These are phyloP conservation scores for Suillus alpinus DNA, from an alignment of 768 basidiomycete genomes.

Conservation along the genomic window DNA sequence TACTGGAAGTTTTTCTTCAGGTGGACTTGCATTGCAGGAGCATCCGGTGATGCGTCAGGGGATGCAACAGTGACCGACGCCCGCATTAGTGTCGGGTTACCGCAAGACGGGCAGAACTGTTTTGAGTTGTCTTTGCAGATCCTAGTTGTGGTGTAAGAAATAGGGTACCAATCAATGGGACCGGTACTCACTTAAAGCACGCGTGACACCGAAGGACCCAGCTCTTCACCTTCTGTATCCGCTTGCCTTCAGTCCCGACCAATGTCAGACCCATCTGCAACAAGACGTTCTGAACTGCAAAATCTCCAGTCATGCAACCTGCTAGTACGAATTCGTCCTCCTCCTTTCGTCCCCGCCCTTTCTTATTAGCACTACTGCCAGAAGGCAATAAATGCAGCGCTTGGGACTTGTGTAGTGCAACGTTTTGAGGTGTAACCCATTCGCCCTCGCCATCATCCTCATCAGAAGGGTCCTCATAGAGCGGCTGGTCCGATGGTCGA, in stretches of 20 bases:
- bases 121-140: conserved; percentile 94
- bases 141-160: conserved; percentile 39
- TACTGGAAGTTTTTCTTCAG: conserved; percentile 97
- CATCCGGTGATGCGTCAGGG: conserved; percentile 55
- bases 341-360: conserved; percentile 30
- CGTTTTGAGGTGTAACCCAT: conserved; percentile 95
- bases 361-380: conserved; percentile 27
- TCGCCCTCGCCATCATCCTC: conserved; percentile 86
- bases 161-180: background rate
- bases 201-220: conserved; percentile 98
- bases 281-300: conserved; percentile 97
- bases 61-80: conserved; percentile 85
- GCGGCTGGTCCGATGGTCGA: conserved; percentile 24
- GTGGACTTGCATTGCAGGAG: conserved; percentile 81
- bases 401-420: conserved; percentile 80
- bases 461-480: conserved; percentile 77
- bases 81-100: conserved; percentile 86
- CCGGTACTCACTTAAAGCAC: conserved; percentile 87
- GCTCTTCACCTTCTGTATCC: conserved; percentile 87
- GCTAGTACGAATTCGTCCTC: conserved; percentile 48
- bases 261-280: conserved; percentile 92
- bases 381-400: conserved; percentile 80
- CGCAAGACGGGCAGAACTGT: conserved; percentile 97
- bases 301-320: conserved; percentile 98
- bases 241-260: conserved; percentile 86